Evolutionary conservation across 176 grass and related monocot genomes (phyloP).

Genomic region (Carex cristatella): DNA sequence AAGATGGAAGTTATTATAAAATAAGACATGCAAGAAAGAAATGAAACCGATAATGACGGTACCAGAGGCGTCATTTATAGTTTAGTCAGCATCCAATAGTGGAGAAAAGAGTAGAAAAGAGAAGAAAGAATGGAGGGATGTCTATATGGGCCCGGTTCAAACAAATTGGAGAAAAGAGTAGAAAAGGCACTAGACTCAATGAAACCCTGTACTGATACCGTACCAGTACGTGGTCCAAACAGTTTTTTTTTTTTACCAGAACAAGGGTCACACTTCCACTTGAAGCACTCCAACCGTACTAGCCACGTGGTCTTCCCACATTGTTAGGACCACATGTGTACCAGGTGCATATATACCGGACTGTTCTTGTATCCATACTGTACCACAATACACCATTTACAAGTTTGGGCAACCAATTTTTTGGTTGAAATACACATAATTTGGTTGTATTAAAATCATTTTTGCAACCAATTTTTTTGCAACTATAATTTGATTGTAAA

Average conservation of each 20-base stretch:
- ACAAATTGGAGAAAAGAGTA: not conserved
- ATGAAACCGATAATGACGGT: not conserved
- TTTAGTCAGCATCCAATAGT: not conserved
- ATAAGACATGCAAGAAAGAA: not conserved
- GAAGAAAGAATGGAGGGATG: not conserved
- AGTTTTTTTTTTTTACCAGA: not conserved
- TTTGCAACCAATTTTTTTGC: too few species aligned
- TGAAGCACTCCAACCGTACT: not conserved
- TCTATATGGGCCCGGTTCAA: not conserved
- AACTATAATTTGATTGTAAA: too few species aligned
- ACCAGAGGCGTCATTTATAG: not conserved
- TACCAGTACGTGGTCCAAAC: slow-evolving; percentile 2
- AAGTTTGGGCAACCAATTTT: too few species aligned
- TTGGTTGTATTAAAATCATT: too few species aligned
- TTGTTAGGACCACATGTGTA: not conserved
- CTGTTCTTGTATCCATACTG: not conserved
- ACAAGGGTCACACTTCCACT: not conserved
- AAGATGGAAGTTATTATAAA: too few species aligned
- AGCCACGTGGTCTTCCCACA: not conserved
- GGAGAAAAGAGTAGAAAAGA: not conserved
- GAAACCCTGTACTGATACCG: slow-evolving; percentile 2
- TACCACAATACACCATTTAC: too few species aligned
- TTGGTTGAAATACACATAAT: too few species aligned
- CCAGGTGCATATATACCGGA: not conserved
- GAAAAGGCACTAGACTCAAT: not conserved